Base-by-base conservation (phyloP, 2,329 filamentous ascomycete species). In the Botrytis fabae region DNA sequence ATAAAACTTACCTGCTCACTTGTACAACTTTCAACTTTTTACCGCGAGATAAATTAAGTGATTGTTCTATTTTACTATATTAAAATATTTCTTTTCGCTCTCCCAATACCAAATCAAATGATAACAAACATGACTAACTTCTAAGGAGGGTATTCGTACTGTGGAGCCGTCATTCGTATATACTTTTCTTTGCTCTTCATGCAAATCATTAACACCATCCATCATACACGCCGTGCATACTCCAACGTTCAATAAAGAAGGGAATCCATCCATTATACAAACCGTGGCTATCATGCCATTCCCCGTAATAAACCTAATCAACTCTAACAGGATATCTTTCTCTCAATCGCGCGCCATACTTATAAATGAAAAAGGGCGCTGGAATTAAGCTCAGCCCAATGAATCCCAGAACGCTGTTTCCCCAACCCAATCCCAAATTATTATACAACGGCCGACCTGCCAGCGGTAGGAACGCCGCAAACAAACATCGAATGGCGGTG, bases 391-490 rank as follows among this genome's bases (percentile, higher is more conserved):
- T 28, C 46, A 73, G 8, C 28, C n/a, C 73, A 40, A 74, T 68
- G 22, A 74, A 74, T 57, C 69, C 73, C 54, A 74, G 25, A 12
- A 74, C 38, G 14, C 57, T 64, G 28, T 72, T 74, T 22, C 73
- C 73, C 73, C 73, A 74, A 4, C 70, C 73, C 42, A 74, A 16
- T 1, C 73, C 73, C 20, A 74, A 28, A 35, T 40, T 20, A 28
- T 46, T 25, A 48, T 71, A 74, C 35, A 74, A 28, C 2, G 48
- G 42, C 22, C 28, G 44, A 9, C 88, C 89, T 7, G 88, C 89
- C 1, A 88, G 80, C 16, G 86, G 86, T 73, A 87, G 83, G 6
- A 83, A 83, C 42, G 86, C 85, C 9, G 84, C 85, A 2, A 83
- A 84, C 28, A 87, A 75, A 54, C 81, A 85, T 20, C 84, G 80